Evolutionary conservation across 129 eudicot genomes (phyloP).

Genomic region (Deinandra increscens): DNA sequence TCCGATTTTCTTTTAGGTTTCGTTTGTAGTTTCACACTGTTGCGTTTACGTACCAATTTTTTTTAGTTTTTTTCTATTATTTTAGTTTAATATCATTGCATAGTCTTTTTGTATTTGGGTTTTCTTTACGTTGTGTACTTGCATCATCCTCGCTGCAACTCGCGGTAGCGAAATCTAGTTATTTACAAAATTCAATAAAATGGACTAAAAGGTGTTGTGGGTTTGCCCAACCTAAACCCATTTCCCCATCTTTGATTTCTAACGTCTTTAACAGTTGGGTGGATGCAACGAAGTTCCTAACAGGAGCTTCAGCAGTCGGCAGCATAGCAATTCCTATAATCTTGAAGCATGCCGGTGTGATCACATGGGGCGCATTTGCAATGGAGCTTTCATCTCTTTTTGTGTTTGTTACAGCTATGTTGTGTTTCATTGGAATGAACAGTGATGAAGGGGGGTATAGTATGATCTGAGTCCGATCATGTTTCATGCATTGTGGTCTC

Average conservation of each 20-base stretch:
- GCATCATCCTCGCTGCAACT: no score
- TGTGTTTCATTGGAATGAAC: conserved; percentile 56
- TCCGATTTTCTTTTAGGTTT: no score
- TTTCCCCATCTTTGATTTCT: background rate
- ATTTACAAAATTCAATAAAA: background rate
- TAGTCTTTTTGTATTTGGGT: no score
- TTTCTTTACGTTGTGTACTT: no score
- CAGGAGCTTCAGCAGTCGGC: conserved; percentile 83
- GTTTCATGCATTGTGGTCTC: background rate
- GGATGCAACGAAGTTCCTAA: conserved; percentile 72
- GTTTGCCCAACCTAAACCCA: background rate
- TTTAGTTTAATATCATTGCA: no score
- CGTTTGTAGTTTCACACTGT: no score
- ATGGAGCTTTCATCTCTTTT: conserved; percentile 82
- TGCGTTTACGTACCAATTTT: no score
- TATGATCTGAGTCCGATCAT: background rate
- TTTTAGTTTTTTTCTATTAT: no score
- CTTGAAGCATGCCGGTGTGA: conserved; percentile 90
- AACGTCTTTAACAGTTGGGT: conserved; percentile 59
- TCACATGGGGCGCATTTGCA: conserved; percentile 87
- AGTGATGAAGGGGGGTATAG: conserved; percentile 44
- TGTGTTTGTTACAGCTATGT: conserved; percentile 55
- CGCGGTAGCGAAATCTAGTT: no score
- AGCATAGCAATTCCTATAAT: conserved; percentile 87
- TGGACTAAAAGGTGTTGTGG: background rate